A percentile compares a stretch with the other conserved stretches of the same genome.
Conservation (phyloP, 306 rosid genomes). For the Cercis canadensis region DNA sequence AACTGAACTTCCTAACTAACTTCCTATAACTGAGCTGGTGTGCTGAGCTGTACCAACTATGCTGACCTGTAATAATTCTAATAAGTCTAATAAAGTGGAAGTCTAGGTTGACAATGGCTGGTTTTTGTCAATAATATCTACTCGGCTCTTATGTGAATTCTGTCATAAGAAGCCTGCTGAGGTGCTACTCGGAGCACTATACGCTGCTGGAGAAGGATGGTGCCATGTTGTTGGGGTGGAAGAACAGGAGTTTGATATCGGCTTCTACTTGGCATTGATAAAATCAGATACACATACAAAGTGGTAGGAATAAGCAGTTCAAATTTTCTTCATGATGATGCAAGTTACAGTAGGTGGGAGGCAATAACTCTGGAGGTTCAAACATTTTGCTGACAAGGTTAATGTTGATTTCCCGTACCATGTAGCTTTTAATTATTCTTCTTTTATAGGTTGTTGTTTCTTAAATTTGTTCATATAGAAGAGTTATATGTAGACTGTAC, state of each 20-base stretch:
- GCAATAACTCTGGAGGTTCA: neutral
- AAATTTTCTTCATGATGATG: constrained; percentile 9
- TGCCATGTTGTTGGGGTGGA: constrained; percentile 96
- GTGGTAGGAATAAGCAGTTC: too few relatives aligned
- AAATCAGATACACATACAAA: neutral
- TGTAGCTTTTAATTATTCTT: constrained; percentile 18
- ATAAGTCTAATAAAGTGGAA: too few relatives aligned
- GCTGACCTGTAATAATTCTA: too few relatives aligned
- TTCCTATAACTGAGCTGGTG: too few relatives aligned
- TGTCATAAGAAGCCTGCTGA: constrained; percentile 68
- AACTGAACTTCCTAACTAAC: too few relatives aligned
- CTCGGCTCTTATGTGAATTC: constrained; percentile 86
- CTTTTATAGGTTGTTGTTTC: constrained; percentile 30
- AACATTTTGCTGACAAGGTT: constrained; percentile 23
- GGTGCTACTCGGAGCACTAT: constrained; percentile 82
- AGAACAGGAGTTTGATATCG: constrained; percentile 79
- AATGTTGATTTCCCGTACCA: constrained; percentile 20
- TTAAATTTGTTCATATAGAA: constrained; percentile 37
- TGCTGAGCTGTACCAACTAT: too few relatives aligned
- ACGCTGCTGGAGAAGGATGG: constrained; percentile 81
- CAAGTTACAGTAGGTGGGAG: constrained; percentile 6
- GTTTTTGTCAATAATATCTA: constrained; percentile 72
- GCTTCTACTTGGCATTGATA: constrained; percentile 91
- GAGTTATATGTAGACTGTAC: constrained; percentile 16
- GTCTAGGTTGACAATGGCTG: constrained; percentile 92